A percentile compares a stretch with the other conserved stretches of the same genome.
phyloP scores from a whole-genome alignment of 371 early-diverging fungal species.

The Neoconidiobolus thromboides region DNA sequence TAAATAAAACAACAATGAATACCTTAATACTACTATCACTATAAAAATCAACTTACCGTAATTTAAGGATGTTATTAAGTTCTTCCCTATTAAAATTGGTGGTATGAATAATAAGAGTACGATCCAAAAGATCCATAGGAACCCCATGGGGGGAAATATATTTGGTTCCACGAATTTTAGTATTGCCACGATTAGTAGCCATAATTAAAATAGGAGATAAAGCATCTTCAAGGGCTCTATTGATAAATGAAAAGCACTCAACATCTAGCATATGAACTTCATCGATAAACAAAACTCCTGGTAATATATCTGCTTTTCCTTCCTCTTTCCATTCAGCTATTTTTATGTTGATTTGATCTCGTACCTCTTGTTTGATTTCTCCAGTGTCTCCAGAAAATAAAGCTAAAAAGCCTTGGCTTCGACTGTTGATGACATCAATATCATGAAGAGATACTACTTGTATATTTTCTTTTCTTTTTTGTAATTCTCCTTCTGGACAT shows the following conservation, averaged over 20 bases:
- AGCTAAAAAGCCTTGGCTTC: slow-evolving; percentile 91
- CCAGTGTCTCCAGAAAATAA: slow-evolving; percentile 94
- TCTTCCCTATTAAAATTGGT: slow-evolving; percentile 71
- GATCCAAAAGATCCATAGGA: slow-evolving; percentile 92
- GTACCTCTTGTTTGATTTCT: slow-evolving; percentile 92
- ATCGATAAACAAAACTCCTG: slow-evolving; percentile 95
- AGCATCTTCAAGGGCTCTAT: slow-evolving; percentile 87
- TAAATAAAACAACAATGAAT: slow-evolving; percentile 5
- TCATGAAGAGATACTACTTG: slow-evolving; percentile 97
- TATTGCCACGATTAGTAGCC: slow-evolving; percentile 93
- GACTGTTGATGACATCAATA: slow-evolving; percentile 98
- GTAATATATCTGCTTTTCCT: slow-evolving; percentile 94
- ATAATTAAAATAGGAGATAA: slow-evolving; percentile 96
- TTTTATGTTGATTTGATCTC: slow-evolving; percentile 96
- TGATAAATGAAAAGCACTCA: slow-evolving; percentile 97
- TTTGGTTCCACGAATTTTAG: slow-evolving; percentile 82
- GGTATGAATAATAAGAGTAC: slow-evolving; percentile 84
- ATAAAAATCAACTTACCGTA: slow-evolving; percentile 23
- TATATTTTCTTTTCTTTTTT: slow-evolving; percentile 86
- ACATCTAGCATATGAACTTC: slow-evolving; percentile 99
- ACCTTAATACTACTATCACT: neutral
- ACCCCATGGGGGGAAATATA: slow-evolving; percentile 91
- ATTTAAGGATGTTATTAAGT: slow-evolving; percentile 72
- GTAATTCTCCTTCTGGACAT: slow-evolving; percentile 98
- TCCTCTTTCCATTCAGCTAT: slow-evolving; percentile 98